These are phyloP conservation scores for Hericium alpestre DNA, from an alignment of 768 basidiomycete genomes.

Conservation along the genomic window DNA sequence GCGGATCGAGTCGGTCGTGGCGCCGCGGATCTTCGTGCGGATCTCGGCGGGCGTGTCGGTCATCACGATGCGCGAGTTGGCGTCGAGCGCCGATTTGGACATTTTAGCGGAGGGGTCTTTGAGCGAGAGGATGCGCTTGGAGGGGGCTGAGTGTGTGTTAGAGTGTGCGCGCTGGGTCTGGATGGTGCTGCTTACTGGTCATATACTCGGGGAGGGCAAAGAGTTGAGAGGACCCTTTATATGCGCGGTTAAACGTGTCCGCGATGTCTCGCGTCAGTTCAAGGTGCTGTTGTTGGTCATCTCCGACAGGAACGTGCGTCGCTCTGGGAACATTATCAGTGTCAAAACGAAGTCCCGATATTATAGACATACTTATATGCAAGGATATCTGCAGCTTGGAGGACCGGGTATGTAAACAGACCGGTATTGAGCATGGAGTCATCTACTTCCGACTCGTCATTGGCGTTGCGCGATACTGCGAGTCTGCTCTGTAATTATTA, in stretches of 20 bases:
- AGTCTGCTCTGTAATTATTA: constrained; percentile 53
- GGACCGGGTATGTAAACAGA: constrained; percentile 82
- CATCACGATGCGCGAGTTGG: constrained; percentile 74
- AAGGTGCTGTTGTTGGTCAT: constrained; percentile 92
- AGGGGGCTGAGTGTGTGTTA: constrained; percentile 42
- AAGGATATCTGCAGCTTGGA: constrained; percentile 90
- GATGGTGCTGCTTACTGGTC: constrained; percentile 48
- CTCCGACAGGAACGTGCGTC: constrained; percentile 91
- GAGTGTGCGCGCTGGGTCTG: background rate
- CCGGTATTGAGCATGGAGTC: constrained; percentile 78
- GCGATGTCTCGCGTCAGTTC: constrained; percentile 82
- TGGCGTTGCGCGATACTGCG: constrained; percentile 63
- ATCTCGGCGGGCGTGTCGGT: constrained; percentile 63
- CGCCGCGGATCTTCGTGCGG: constrained; percentile 57
- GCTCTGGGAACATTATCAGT: constrained; percentile 35
- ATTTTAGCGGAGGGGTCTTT: constrained; percentile 82
- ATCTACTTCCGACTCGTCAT: constrained; percentile 65
- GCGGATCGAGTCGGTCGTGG: constrained; percentile 74
- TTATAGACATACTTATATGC: constrained; percentile 54
- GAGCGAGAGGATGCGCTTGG: constrained; percentile 77
- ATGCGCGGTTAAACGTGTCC: constrained; percentile 69
- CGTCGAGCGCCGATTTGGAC: constrained; percentile 85
- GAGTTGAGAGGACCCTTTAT: constrained; percentile 31
- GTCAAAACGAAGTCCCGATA: background rate
- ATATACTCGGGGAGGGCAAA: constrained; percentile 69